Percentiles rank a stretch among this genome's conserved stretches.
Evolutionary conservation across 306 rosid species (phyloP).

Genomic region (Abrus precatorius): DNA sequence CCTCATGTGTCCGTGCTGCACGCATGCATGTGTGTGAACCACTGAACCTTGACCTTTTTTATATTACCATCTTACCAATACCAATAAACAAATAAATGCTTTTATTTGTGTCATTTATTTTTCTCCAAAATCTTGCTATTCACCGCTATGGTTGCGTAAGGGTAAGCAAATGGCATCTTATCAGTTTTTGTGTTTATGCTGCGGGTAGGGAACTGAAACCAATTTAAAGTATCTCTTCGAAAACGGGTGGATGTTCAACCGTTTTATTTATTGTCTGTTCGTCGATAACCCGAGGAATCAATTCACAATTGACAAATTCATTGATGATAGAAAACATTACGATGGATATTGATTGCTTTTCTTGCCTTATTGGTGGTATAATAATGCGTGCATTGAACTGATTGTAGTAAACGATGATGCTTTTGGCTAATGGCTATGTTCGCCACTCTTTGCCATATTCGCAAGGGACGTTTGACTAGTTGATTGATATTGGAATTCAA

Average conservation of each 20-base stretch:
- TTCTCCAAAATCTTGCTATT: constrained; percentile 15
- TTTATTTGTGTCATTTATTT: not conserved
- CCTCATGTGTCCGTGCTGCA: constrained; percentile 5
- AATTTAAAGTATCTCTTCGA: constrained; percentile 10
- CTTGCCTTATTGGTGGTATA: not conserved
- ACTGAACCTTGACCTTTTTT: not conserved
- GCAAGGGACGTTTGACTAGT: constrained; percentile 26
- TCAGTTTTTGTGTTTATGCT: constrained; percentile 48
- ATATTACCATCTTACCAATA: constrained; percentile 40
- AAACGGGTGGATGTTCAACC: constrained; percentile 1
- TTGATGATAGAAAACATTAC: constrained; percentile 30
- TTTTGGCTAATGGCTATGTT: not conserved
- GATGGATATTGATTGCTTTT: not conserved
- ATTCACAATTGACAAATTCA: not conserved
- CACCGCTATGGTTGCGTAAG: constrained; percentile 26
- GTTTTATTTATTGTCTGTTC: constrained; percentile 32
- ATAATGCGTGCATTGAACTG: not conserved
- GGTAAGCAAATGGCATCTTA: constrained; percentile 33
- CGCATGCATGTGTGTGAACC: not conserved
- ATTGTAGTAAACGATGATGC: no score
- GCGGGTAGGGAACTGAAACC: not conserved
- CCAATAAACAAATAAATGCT: constrained; percentile 23
- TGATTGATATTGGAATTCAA: not conserved
- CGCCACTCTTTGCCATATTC: constrained; percentile 39
- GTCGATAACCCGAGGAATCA: constrained; percentile 31